phyloP scores from a whole-genome alignment of 495 filamentous ascomycete genomes.

The Pyrenula massariospora region DNA sequence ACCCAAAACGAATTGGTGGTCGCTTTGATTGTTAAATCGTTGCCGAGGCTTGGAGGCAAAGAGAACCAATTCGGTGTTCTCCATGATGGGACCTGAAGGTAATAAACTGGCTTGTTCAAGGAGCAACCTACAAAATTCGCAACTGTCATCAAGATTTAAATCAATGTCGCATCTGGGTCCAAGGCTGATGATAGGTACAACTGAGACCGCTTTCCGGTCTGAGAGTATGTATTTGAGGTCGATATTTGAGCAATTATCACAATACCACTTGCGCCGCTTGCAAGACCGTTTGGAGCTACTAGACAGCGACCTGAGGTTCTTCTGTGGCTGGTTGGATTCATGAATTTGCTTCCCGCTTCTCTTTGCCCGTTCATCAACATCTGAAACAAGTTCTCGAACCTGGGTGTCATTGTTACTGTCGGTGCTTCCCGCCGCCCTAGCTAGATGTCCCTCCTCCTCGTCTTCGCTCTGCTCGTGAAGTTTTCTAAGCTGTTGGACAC shows the following conservation, averaged over 20 bases:
- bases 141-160: background rate
- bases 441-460: constrained; percentile 65
- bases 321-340: too few relatives aligned
- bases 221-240: background rate
- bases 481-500: constrained; percentile 67
- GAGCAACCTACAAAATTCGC: background rate
- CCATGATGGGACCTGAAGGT: background rate
- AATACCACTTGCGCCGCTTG: too few relatives aligned
- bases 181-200: background rate
- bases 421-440: constrained; percentile 69
- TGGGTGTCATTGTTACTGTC: background rate
- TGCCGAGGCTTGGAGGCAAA: background rate
- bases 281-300: too few relatives aligned
- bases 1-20: too few relatives aligned
- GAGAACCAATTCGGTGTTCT: too few relatives aligned
- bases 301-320: too few relatives aligned
- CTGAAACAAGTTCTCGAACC: too few relatives aligned
- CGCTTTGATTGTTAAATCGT: background rate
- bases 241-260: background rate
- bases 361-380: too few relatives aligned
- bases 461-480: constrained; percentile 82
- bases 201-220: background rate
- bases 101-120: background rate
- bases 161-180: background rate
- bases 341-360: too few relatives aligned